Evolutionary conservation across 225 moss, liverwort and hornwort genomes (phyloP).

Genomic region (Bryoerythrophyllum caledonicum): DNA sequence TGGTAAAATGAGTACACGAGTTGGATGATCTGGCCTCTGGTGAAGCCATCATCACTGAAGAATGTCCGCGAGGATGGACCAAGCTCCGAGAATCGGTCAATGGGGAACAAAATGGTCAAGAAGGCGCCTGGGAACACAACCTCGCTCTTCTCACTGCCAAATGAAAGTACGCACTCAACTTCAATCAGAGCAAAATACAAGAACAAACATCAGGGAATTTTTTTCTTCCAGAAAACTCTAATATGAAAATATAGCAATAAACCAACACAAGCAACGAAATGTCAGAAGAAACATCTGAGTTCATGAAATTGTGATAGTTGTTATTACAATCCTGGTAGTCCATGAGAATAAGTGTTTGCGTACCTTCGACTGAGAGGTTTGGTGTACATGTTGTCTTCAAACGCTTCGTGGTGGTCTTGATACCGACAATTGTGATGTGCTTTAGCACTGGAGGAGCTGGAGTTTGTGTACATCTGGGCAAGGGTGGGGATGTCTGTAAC

Average conservation of each 20-base stretch:
- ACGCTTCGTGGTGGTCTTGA: background rate
- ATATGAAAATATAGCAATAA: no score
- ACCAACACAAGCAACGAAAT: no score
- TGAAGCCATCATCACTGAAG: slow-evolving; percentile 38
- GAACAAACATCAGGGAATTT: no score
- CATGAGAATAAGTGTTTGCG: background rate
- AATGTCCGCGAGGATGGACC: slow-evolving; percentile 45
- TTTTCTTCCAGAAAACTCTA: no score
- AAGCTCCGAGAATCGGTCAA: slow-evolving; percentile 44
- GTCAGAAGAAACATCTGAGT: no score
- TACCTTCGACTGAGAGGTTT: slow-evolving; percentile 36
- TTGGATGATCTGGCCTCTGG: slow-evolving; percentile 29
- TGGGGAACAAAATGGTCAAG: slow-evolving; percentile 42
- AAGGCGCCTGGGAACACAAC: slow-evolving; percentile 34
- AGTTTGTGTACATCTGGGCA: slow-evolving; percentile 33
- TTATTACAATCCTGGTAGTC: no score
- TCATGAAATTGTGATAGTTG: no score
- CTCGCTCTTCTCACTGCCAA: slow-evolving; percentile 36
- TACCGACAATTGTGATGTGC: background rate
- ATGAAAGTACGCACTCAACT: background rate
- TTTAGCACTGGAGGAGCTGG: background rate
- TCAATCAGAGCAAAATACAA: background rate
- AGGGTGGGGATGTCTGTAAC: slow-evolving; percentile 26
- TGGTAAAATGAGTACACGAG: slow-evolving; percentile 32
- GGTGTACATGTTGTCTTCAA: slow-evolving; percentile 24